phyloP scores from a whole-genome alignment of 2,329 filamentous ascomycete species.

The Alternaria sp. region DNA sequence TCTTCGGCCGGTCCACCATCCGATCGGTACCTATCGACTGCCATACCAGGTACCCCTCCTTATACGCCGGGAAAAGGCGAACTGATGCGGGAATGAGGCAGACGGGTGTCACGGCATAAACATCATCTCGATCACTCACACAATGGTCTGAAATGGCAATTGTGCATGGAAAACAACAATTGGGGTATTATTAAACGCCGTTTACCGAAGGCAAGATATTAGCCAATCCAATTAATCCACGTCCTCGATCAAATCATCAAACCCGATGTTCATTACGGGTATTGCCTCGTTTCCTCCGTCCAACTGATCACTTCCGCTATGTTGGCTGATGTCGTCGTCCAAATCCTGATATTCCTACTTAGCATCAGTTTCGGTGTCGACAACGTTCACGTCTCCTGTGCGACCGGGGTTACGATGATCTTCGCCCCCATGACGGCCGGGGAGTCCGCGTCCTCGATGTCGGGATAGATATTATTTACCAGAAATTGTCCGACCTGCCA shows the following conservation, averaged over 20 bases:
- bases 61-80: neutral
- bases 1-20: neutral
- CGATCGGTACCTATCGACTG: neutral
- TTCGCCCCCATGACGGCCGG: constrained; percentile 4
- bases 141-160: neutral
- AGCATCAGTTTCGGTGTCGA: constrained; percentile 6
- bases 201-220: neutral
- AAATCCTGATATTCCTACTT: constrained; percentile 1
- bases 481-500: constrained; percentile 22
- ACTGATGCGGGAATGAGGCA: neutral
- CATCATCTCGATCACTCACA: too few relatives aligned
- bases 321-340: neutral
- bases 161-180: neutral
- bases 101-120: too few relatives aligned
- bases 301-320: neutral
- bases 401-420: constrained; percentile 7
- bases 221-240: neutral
- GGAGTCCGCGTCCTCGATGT: constrained; percentile 5
- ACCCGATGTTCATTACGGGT: neutral
- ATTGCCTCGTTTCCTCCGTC: neutral
- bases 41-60: neutral
- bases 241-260: neutral
- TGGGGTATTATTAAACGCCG: constrained; percentile 6
- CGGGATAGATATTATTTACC: constrained; percentile 18
- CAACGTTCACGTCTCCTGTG: neutral